Evolutionary conservation across 2,329 filamentous ascomycete species (phyloP).

Genomic region (Phialemonium atrogriseum): DNA sequence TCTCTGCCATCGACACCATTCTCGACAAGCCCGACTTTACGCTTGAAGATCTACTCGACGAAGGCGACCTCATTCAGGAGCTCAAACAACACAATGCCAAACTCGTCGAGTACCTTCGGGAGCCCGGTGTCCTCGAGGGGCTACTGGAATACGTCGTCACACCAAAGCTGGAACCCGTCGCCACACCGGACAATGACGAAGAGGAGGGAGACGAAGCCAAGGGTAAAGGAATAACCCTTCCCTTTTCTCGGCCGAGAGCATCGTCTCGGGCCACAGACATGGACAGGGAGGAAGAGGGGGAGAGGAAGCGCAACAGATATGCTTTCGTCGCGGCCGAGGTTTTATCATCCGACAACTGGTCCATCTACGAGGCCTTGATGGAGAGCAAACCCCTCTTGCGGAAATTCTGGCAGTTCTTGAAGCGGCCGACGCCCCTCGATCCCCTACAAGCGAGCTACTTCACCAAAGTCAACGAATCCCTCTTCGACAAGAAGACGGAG

Average conservation of each 20-base stretch:
- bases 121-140: slow-evolving; percentile 74
- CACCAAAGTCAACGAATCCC: slow-evolving; percentile 95
- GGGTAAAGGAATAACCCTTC: slow-evolving; percentile 30
- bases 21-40: slow-evolving; percentile 95
- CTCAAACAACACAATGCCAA: slow-evolving; percentile 97
- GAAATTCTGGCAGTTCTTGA: slow-evolving; percentile 87
- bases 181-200: slow-evolving; percentile 43
- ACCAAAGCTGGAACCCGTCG: slow-evolving; percentile 54
- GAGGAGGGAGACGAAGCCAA: slow-evolving; percentile 42
- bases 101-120: slow-evolving; percentile 89
- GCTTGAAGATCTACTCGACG: slow-evolving; percentile 90
- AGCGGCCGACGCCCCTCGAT: slow-evolving; percentile 76
- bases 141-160: slow-evolving; percentile 89
- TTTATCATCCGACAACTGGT: slow-evolving; percentile 92
- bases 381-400: slow-evolving; percentile 71
- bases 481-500: slow-evolving; percentile 95
- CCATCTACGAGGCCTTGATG: slow-evolving; percentile 86
- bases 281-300: slow-evolving; percentile 63
- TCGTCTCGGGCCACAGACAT: slow-evolving; percentile 42
- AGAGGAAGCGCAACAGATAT: slow-evolving; percentile 88
- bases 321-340: slow-evolving; percentile 91
- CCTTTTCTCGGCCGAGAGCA: slow-evolving; percentile 44
- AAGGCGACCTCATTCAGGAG: slow-evolving; percentile 93
- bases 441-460: slow-evolving; percentile 95
- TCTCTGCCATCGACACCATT: slow-evolving; percentile 92